phyloP scores from a whole-genome alignment of 2,329 filamentous ascomycete genomes.

The Cytospora schulzeri region DNA sequence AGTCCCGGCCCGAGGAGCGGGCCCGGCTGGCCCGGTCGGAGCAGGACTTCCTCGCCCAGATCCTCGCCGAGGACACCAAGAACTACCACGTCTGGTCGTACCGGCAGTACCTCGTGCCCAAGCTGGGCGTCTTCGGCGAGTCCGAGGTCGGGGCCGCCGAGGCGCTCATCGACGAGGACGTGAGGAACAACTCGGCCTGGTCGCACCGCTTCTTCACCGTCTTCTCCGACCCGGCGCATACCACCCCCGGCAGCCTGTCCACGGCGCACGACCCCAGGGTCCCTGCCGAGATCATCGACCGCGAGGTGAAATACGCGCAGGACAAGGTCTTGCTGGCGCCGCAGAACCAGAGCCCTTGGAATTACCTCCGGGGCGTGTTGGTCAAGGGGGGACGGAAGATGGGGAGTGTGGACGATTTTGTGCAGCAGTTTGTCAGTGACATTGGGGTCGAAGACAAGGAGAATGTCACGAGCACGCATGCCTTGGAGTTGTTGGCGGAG shows the following conservation, averaged over 20 bases:
- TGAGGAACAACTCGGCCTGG: conserved; percentile 97
- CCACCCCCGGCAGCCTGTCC: conserved; percentile 50
- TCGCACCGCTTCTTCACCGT: conserved; percentile 95
- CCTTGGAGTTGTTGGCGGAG: conserved; percentile 72
- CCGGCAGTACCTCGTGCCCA: conserved; percentile 69
- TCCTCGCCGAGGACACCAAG: conserved; percentile 86
- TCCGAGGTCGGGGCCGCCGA: conserved; percentile 75
- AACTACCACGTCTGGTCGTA: conserved; percentile 99
- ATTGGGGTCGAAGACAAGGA: conserved; percentile 48
- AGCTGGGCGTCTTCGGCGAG: conserved; percentile 65
- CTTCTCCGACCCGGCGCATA: conserved; percentile 63
- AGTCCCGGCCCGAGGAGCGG: conserved; percentile 56
- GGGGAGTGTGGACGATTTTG: conserved; percentile 50
- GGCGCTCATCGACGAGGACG: conserved; percentile 72
- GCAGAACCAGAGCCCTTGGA: conserved; percentile 94
- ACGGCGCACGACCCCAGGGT: conserved; percentile 58
- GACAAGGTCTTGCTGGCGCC: conserved; percentile 76
- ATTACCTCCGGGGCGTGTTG: conserved; percentile 80
- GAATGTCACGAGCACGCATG: conserved; percentile 63
- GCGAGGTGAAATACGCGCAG: conserved; percentile 76
- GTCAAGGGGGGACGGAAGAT: conserved; percentile 62
- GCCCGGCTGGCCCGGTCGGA: conserved; percentile 66
- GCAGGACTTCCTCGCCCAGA: conserved; percentile 72
- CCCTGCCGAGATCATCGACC: conserved; percentile 65
- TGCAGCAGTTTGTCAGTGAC: conserved; percentile 52